Evolutionary conservation across 2,329 filamentous ascomycete species (phyloP), one percentile per base, ranked within the genome.

Genomic region (Fusarium floridanum): DNA sequence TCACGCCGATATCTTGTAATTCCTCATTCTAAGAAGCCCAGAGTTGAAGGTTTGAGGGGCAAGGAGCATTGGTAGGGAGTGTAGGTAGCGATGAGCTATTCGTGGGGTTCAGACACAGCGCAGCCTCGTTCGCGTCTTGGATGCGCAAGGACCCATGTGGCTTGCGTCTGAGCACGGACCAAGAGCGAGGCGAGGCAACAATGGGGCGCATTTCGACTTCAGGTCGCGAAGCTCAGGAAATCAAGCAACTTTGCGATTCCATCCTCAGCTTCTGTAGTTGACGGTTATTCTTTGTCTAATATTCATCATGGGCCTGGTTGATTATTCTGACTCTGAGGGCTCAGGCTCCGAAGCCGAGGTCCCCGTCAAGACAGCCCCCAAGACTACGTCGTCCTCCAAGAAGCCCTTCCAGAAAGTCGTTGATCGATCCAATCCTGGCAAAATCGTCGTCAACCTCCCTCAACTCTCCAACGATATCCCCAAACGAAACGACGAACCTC

Each of bases 321-420:
- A 93, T 71, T 97, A 97, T 79, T 95, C 94, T 5, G 94, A 95
- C 81, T 97, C 94, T 3, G 94, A 95, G 79, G 95, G 92, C 56
- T 95, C 93, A 14, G 93, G 93, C 64, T 87, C 87, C 17, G 92
- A 94, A 64, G 69, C 83, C 41, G 82, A 83, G 66, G 68, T 78
- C 20, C 76, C 78, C 8, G 36, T 66, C 57, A 78, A 80, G 67
- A 78, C 79, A 9, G 74, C 55, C 64, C 80, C 24, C 82, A 85
- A 77, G 74, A 71, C 74, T 64, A 77, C 68, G 45, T 80, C 72
- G 24, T 78, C 83, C 32, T 80, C 85, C 24, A 89, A 94, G 82
- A 89, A 92, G 68, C 85, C 90, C 20, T 93, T 95, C 80, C 92
- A 93, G 79, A 95, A 95, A 82, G 90, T 97, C 65, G 91, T 97